A percentile compares a stretch with the other conserved stretches of the same genome.
Evolutionary conservation across 352 stramenopile species (phyloP).

Genomic region (Pseudoperonospora humuli): DNA sequence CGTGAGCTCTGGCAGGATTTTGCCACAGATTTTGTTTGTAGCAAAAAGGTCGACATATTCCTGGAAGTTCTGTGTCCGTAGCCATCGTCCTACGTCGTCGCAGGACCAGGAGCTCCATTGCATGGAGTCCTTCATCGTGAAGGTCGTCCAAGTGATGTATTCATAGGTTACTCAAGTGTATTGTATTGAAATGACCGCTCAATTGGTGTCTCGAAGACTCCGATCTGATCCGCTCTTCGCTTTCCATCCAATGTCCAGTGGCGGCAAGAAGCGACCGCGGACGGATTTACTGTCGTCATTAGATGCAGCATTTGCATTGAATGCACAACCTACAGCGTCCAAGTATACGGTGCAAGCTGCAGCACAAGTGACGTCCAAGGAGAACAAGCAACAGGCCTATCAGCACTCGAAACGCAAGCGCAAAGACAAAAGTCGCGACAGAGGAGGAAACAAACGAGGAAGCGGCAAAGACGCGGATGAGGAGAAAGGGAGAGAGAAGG

Average conservation of each 20-base stretch:
- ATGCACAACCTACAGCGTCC: constrained; percentile 25
- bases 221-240: constrained; percentile 11
- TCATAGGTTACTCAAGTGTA: no score
- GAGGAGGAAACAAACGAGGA: constrained; percentile 2
- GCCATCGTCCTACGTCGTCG: constrained; percentile 32
- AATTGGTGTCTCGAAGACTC: background rate
- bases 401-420: constrained; percentile 60
- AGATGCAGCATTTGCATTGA: constrained; percentile 54
- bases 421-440: constrained; percentile 19
- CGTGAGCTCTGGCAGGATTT: constrained; percentile 52
- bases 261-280: constrained; percentile 53
- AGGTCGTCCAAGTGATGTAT: background rate
- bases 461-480: constrained; percentile 3
- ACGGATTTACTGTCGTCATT: constrained; percentile 71
- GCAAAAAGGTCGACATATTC: constrained; percentile 37
- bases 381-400: constrained; percentile 57
- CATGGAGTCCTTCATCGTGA: no score
- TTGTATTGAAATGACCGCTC: no score
- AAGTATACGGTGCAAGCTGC: constrained; percentile 70
- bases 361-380: constrained; percentile 23
- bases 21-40: constrained; percentile 47
- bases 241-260: constrained; percentile 8
- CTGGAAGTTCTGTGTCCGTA: constrained; percentile 21
- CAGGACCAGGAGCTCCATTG: constrained; percentile 31
- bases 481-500: background rate